These are phyloP conservation scores for Secale cereale DNA, from an alignment of 176 grass and related monocot species.

Conservation along the genomic window DNA sequence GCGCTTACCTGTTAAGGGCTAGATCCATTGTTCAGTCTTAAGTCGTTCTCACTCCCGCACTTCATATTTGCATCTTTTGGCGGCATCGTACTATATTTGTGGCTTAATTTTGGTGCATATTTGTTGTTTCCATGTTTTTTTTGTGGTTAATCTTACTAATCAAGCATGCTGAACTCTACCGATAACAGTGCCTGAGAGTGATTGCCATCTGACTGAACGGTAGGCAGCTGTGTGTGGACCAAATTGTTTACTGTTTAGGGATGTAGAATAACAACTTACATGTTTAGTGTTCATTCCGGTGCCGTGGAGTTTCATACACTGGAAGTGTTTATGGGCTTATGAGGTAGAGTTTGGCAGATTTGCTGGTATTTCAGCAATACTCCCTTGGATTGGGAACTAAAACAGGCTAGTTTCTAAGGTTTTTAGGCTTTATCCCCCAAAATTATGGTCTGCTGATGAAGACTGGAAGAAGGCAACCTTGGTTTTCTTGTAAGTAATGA, in stretches of 20 bases:
- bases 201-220: background rate
- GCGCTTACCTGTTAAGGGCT: background rate
- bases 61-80: background rate
- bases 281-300: background rate
- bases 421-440: background rate
- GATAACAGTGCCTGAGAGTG: background rate
- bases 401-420: conserved; percentile 1
- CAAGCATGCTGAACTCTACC: background rate
- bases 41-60: background rate
- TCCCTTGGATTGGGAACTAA: background rate
- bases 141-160: conserved; percentile 9
- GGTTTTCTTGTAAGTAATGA: background rate
- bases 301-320: background rate
- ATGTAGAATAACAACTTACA: background rate
- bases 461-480: background rate
- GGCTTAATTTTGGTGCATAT: background rate
- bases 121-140: background rate
- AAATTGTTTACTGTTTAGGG: background rate
- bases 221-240: background rate
- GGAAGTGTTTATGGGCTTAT: background rate
- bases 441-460: background rate
- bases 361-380: background rate
- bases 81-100: background rate
- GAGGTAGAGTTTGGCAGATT: background rate
- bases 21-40: conserved; percentile 6